phyloP scores from a whole-genome alignment of 352 stramenopile genomes.

The Bremia lactucae region DNA sequence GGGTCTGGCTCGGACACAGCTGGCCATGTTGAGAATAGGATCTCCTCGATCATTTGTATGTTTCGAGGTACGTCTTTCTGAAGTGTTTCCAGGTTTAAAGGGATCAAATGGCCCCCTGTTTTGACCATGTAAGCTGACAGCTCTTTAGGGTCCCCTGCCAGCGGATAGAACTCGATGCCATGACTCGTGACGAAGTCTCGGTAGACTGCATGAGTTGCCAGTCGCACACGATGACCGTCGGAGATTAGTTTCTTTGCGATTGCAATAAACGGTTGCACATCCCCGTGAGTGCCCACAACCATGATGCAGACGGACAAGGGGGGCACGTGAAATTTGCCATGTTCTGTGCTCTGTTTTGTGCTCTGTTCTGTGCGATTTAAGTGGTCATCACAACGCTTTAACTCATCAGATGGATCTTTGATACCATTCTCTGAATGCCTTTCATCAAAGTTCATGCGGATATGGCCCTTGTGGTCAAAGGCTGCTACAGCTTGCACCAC shows the following conservation, averaged over 20 bases:
- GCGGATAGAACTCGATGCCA: constrained; percentile 69
- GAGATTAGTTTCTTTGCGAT: constrained; percentile 78
- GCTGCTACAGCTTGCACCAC: constrained; percentile 35
- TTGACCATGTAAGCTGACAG: constrained; percentile 89
- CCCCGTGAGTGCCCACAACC: constrained; percentile 83
- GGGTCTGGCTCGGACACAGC: constrained; percentile 73
- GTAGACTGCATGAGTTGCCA: constrained; percentile 87
- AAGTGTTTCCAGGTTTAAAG: constrained; percentile 48
- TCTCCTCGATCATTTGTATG: constrained; percentile 86
- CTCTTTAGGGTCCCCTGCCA: constrained; percentile 66
- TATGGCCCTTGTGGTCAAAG: constrained; percentile 37
- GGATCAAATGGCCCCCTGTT: constrained; percentile 67
- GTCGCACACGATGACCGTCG: constrained; percentile 83
- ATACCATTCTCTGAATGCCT: constrained; percentile 41
- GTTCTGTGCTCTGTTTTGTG: constrained; percentile 9
- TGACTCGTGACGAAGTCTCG: constrained; percentile 70
- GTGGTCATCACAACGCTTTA: constrained; percentile 13
- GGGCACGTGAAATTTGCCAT: constrained; percentile 20
- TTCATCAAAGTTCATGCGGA: constrained; percentile 37
- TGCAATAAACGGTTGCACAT: constrained; percentile 80
- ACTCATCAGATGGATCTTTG: constrained; percentile 20
- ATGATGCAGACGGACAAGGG: constrained; percentile 81
- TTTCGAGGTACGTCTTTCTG: constrained; percentile 73
- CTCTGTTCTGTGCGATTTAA: constrained; percentile 6
- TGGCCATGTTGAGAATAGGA: constrained; percentile 82